Conservation (phyloP, 176 grass and related monocot genomes). For the Musa troglodytarum region DNA sequence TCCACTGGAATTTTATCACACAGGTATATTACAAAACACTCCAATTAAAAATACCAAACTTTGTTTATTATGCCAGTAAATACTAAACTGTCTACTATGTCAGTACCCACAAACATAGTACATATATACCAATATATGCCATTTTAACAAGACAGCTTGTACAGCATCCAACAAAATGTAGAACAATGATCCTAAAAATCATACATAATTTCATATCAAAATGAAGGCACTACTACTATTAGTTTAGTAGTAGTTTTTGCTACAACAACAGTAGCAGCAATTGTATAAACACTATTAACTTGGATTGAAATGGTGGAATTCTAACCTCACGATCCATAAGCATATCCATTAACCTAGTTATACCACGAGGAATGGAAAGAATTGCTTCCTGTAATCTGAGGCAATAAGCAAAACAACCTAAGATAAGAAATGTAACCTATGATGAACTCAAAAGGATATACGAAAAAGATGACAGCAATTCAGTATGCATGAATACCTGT, state of each 20-base stretch:
- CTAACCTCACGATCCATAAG: constrained; percentile 97
- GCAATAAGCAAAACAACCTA: constrained; percentile 25
- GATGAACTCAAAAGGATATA: constrained; percentile 30
- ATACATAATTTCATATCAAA: neutral
- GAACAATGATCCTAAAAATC: neutral
- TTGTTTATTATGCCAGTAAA: no score
- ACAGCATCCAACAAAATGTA: neutral
- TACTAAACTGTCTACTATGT: no score
- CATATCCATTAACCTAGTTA: constrained; percentile 98
- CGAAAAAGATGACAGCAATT: neutral
- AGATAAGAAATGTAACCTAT: constrained; percentile 7
- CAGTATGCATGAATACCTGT: constrained; percentile 46
- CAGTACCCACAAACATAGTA: no score
- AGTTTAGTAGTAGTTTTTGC: neutral
- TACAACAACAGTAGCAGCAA: neutral
- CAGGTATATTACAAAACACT: no score
- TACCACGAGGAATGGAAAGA: constrained; percentile 95
- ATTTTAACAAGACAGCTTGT: no score
- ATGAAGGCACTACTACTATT: neutral
- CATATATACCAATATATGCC: no score
- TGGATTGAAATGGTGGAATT: constrained; percentile 9
- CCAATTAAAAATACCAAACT: no score
- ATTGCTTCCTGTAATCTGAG: constrained; percentile 91
- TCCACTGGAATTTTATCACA: no score
- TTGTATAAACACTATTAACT: neutral